phyloP scores from a whole-genome alignment of 129 eudicot species.

The Glebionis coronaria region DNA sequence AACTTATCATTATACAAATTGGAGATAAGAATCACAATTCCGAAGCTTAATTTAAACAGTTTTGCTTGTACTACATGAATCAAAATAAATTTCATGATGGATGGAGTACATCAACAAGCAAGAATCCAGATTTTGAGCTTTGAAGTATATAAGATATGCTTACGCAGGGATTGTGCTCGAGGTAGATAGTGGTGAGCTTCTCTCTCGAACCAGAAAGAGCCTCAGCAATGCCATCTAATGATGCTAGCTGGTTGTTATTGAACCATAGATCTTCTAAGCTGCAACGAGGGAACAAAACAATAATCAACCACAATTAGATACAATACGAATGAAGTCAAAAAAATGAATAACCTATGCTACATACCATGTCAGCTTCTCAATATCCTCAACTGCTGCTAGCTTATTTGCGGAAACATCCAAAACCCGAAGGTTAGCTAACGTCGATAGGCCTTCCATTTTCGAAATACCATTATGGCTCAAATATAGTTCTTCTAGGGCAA shows the following conservation, averaged over 20 bases:
- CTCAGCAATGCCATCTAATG: slow-evolving; percentile 67
- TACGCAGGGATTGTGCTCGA: slow-evolving; percentile 99
- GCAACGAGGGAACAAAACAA: slow-evolving; percentile 19
- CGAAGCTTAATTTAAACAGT: too few relatives aligned
- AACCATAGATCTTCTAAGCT: slow-evolving; percentile 98
- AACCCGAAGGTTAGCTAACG: slow-evolving; percentile 69
- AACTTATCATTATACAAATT: too few relatives aligned
- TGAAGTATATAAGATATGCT: slow-evolving; percentile 24
- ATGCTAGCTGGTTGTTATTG: slow-evolving; percentile 78
- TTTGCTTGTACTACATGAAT: too few relatives aligned
- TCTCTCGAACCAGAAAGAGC: slow-evolving; percentile 83
- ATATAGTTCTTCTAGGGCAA: slow-evolving; percentile 82
- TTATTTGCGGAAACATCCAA: slow-evolving; percentile 92
- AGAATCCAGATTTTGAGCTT: not conserved
- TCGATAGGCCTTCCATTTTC: slow-evolving; percentile 91
- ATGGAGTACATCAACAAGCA: not conserved
- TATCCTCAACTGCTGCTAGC: slow-evolving; percentile 69
- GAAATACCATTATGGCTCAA: slow-evolving; percentile 93
- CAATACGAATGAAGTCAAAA: not conserved
- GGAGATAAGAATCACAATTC: too few relatives aligned
- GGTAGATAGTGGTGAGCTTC: slow-evolving; percentile 82
- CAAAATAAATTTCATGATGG: too few relatives aligned
- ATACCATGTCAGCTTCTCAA: slow-evolving; percentile 68
- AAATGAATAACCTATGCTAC: slow-evolving; percentile 16
- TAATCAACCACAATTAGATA: not conserved